Evolutionary conservation across 2,329 filamentous ascomycete genomes (phyloP), one percentile per base, ranked within the genome.

Genomic region (Tetracladium maxilliforme): DNA sequence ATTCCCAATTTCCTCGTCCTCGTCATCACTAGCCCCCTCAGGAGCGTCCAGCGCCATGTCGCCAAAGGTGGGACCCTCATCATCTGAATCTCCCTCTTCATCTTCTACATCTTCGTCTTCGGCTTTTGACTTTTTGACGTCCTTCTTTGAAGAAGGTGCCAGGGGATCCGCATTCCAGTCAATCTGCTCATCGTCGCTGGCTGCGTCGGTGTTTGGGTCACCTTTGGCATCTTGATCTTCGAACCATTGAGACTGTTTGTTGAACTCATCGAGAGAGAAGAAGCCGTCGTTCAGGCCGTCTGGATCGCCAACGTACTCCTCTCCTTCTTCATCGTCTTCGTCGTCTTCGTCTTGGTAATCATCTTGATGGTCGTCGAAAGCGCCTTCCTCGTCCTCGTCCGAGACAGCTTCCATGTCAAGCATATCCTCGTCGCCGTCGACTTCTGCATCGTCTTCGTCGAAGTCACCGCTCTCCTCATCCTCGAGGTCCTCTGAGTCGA

Each of bases 241-340:
- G 24, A 94, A 72, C 44, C 77, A 78, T 41, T 92, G 82, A 3
- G 84, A 82, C 45, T 92, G 81, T 45, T 77, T 82, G 60, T 98
- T 98, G 65, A 98, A 98, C 31, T 92, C 74, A 41, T 95, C 86
- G 40, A 98, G 87, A 10, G 83, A 92, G 55, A 98, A 98, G 56
- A 98, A 98, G 5, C 84, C 87, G 44, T 98, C 90, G 42, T 98
- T 95, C 16, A 98, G 68, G 6, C 84, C 83, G 43, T 90, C 64
- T 4, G 73, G 72, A 42, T 95, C 84, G 38, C 74, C 61, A 7
- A 71, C 55, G 31, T 76, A 75, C 19, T 67, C 64, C 24, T 64
- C 63, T 2, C 53, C 48, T 5, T 56, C 47, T 22, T 59, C 53
- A 12, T 63, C 61, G 4, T 61, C 54, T 8, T 52, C 51, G 2